These are phyloP conservation scores for Coniochaeta sp. DNA, from an alignment of 2,329 filamentous ascomycete species.

Conservation along the genomic window DNA sequence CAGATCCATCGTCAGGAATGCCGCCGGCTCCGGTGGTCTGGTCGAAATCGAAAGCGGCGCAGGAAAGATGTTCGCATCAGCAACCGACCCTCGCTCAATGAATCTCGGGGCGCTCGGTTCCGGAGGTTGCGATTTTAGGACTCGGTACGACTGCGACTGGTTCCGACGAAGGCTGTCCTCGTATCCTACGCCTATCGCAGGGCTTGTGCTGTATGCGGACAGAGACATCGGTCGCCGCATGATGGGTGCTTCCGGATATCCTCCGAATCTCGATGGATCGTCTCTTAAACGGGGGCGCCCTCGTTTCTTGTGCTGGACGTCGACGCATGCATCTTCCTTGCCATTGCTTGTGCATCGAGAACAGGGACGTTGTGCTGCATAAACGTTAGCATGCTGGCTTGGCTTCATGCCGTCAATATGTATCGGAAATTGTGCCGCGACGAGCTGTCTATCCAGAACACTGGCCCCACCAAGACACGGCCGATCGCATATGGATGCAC, in stretches of 20 bases:
- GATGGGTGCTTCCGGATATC: constrained; percentile 32
- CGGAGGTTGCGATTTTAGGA: constrained; percentile 47
- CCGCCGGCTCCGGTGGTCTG: constrained; percentile 42
- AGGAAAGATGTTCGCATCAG: constrained; percentile 43
- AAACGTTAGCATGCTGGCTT: neutral
- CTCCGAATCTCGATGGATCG: constrained; percentile 46
- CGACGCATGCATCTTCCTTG: constrained; percentile 73
- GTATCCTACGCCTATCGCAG: constrained; percentile 34
- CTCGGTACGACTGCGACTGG: constrained; percentile 41
- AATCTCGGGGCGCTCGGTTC: constrained; percentile 42
- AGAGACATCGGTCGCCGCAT: constrained; percentile 43
- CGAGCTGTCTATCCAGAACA: neutral
- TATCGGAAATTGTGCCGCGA: neutral
- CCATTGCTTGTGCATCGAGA: constrained; percentile 70
- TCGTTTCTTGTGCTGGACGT: constrained; percentile 81
- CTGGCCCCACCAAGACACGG: neutral
- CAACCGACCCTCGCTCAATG: constrained; percentile 39
- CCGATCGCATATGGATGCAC: neutral
- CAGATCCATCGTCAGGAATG: constrained; percentile 51
- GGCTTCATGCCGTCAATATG: neutral
- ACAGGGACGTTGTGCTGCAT: constrained; percentile 65
- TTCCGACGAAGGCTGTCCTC: constrained; percentile 38
- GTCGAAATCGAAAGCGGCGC: constrained; percentile 33
- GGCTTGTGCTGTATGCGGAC: constrained; percentile 41
- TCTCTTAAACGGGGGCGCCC: constrained; percentile 72